Base-by-base conservation (phyloP, 371 early-diverging fungal genomes). In the Parasitella parasitica region DNA sequence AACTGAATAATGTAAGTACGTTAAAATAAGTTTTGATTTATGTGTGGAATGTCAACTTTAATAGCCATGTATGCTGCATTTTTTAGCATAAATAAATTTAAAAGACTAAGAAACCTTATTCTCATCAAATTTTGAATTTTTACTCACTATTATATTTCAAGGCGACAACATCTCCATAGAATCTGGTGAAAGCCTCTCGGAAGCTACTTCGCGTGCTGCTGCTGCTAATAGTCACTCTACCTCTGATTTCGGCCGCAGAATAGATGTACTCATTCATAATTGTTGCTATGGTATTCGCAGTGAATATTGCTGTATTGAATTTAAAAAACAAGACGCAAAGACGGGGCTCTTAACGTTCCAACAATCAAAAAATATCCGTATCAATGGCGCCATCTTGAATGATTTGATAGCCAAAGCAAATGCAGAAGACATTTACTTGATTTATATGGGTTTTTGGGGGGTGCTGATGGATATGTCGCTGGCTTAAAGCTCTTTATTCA, bases 391-490 rank as follows among this genome's bases (percentile, higher is more conserved):
- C 24, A 54, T 61, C 36, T 37, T 54, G 16, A 61, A 16, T 53
- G 54, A 61, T 53, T 22, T 61, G 54, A 54, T 30, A 54, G 61
- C 36, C 55, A 54, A 54, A 54, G 48, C 61, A 46, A 61, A 61
- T 54, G 41, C 26, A 54, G 61, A 61, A 48, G 37, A 61, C 18
- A 63, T 51, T 56, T 57, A 63, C 52, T 57, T 52, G 63, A 52
- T 63, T 52, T 63, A 63, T 57, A 57, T 63, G 63, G 57, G 57
- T 18, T 62, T 62, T 62, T 62, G 56, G 56, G 56, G 56, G 56
- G 62, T 37, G 18, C 1, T 20, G 43, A 53, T 60, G 60, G 41
- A 53, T 60, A 60, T 60, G 22, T 55, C 39, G 8, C 5, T 30
- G 32, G 32, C 32, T 30, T 30, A 8, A 32, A 32, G 32, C 32